A percentile compares a stretch with the other conserved stretches of the same genome.
phyloP scores from a whole-genome alignment of 768 basidiomycete species.

The Lanmaoa rubissima region DNA sequence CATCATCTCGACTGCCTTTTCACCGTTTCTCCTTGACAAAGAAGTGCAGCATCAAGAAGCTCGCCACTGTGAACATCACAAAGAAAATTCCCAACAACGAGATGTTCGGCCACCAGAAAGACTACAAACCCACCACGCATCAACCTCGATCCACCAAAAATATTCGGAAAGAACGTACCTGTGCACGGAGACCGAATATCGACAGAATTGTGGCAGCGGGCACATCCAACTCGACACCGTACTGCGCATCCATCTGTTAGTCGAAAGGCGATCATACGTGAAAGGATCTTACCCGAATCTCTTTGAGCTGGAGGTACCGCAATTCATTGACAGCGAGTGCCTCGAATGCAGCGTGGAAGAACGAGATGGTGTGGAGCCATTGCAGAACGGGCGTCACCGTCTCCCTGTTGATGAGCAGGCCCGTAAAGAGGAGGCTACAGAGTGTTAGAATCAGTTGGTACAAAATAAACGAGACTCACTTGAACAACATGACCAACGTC shows the following conservation, averaged over 20 bases:
- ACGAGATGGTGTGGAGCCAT: constrained; percentile 90
- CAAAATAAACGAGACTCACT: constrained; percentile 53
- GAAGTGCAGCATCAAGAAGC: constrained; percentile 79
- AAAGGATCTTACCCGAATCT: constrained; percentile 66
- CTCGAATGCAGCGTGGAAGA: constrained; percentile 99
- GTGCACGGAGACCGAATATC: constrained; percentile 88
- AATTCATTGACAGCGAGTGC: constrained; percentile 97
- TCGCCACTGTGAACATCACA: constrained; percentile 68
- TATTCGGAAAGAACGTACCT: constrained; percentile 45
- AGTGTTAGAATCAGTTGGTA: constrained; percentile 8
- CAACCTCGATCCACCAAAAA: constrained; percentile 1
- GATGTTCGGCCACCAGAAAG: constrained; percentile 99
- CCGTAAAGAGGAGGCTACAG: constrained; percentile 87
- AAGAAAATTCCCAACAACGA: constrained; percentile 85
- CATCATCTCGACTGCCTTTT: constrained; percentile 4
- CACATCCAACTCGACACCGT: constrained; percentile 94
- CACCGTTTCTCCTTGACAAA: constrained; percentile 77
- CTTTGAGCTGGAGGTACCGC: constrained; percentile 88
- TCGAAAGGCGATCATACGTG: neutral
- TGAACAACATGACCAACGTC: constrained; percentile 96
- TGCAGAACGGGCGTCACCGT: constrained; percentile 67
- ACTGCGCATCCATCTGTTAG: constrained; percentile 47
- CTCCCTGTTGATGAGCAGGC: constrained; percentile 91
- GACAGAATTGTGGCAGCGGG: constrained; percentile 95
- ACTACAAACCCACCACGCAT: constrained; percentile 37